Percentiles rank a stretch among this genome's conserved stretches.
Evolutionary conservation across 176 grass and related monocot species (phyloP).

Genomic region (Oryza meyeriana): DNA sequence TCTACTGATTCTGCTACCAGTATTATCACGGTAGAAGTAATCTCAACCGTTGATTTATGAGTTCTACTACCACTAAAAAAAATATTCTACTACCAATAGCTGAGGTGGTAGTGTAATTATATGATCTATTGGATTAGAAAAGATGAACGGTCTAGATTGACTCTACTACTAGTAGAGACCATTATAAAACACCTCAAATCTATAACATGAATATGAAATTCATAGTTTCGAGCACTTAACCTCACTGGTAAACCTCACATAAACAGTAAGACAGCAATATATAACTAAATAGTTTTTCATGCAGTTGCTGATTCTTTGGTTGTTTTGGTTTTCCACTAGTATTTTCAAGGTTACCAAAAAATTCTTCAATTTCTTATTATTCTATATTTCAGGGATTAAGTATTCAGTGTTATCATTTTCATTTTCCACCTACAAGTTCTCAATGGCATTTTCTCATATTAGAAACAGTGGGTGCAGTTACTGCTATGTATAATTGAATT

Average conservation of each 20-base stretch:
- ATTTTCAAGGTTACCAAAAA: not conserved
- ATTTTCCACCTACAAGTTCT: not conserved
- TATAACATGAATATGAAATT: not conserved
- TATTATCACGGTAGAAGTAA: too few species aligned
- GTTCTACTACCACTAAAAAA: too few species aligned
- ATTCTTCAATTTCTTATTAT: not conserved
- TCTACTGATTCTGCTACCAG: too few species aligned
- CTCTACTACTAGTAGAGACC: too few species aligned
- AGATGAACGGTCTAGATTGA: too few species aligned
- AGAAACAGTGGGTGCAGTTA: not conserved
- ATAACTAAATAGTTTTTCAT: not conserved
- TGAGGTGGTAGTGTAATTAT: too few species aligned
- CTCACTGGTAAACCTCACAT: not conserved
- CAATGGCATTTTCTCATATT: not conserved
- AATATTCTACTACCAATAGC: too few species aligned
- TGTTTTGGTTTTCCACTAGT: not conserved
- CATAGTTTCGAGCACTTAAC: not conserved
- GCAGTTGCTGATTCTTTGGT: not conserved
- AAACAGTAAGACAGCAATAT: not conserved
- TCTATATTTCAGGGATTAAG: not conserved
- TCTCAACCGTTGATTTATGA: too few species aligned
- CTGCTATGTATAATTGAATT: not conserved
- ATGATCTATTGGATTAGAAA: too few species aligned
- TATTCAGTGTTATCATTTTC: not conserved
- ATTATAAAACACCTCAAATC: too few species aligned